Percentiles rank a stretch among this genome's conserved stretches.
phyloP scores from a whole-genome alignment of 768 basidiomycete genomes.

The Heimioporus sp. region DNA sequence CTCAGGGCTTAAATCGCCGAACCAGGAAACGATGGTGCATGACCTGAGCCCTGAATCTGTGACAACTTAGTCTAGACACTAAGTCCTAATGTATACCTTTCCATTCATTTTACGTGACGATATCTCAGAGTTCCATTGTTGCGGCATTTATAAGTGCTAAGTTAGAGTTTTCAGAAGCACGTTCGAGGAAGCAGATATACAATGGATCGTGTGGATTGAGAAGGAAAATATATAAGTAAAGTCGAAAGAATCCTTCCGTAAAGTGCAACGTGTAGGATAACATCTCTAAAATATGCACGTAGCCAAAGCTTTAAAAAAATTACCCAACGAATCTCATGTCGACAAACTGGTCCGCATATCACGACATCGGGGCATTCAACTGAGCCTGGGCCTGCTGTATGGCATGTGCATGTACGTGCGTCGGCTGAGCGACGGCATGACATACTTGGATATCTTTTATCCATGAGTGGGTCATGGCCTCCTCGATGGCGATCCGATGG shows the following conservation, averaged over 20 bases:
- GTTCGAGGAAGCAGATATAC: not conserved
- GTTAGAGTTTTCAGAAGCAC: no score
- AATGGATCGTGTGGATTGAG: constrained; percentile 12
- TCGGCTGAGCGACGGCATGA: constrained; percentile 57
- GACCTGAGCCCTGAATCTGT: constrained; percentile 1
- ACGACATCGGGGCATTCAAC: constrained; percentile 15
- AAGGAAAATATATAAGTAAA: not conserved
- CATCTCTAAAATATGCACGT: constrained; percentile 17
- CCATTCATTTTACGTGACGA: constrained; percentile 4
- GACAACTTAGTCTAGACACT: not conserved
- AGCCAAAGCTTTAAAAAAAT: constrained; percentile 1
- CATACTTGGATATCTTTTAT: constrained; percentile 81
- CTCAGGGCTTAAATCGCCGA: not conserved
- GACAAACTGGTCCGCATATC: not conserved
- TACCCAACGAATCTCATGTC: not conserved
- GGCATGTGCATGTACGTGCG: constrained; percentile 71
- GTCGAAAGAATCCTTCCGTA: constrained; percentile 3
- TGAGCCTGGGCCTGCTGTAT: constrained; percentile 56
- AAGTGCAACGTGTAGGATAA: constrained; percentile 14
- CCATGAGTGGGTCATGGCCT: constrained; percentile 78
- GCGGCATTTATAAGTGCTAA: not conserved
- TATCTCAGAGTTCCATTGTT: constrained; percentile 11
- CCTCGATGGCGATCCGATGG: constrained; percentile 71
- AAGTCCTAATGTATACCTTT: constrained; percentile 20
- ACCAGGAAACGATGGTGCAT: constrained; percentile 33